Conservation (phyloP, 1,139 yeast genomes). For the Debaryomyces singareniensis region DNA sequence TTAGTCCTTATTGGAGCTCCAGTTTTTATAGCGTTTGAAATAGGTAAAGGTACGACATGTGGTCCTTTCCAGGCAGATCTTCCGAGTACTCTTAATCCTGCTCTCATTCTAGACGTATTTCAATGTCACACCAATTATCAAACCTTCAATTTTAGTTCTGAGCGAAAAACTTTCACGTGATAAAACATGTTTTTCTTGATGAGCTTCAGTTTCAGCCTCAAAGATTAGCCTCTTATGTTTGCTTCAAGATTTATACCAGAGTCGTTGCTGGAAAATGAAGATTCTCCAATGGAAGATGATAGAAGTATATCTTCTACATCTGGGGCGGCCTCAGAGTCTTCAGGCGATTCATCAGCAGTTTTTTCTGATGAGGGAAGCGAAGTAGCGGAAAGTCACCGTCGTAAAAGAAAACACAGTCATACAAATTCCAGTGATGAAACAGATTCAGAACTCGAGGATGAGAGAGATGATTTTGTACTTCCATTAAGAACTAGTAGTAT, state of each 20-base stretch:
- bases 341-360: no score
- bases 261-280: conserved; percentile 14
- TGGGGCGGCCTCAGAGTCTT: no score
- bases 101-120: conserved; percentile 54
- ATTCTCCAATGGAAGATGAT: conserved; percentile 5
- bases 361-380: conserved; percentile 1
- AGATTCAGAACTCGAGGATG: conserved; percentile 10
- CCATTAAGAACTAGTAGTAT: conserved; percentile 6
- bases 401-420: conserved; percentile 7
- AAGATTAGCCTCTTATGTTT: conserved; percentile 55
- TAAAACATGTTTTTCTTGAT: no score
- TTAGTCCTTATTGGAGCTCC: conserved; percentile 89
- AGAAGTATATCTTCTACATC: no score
- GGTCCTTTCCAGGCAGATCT: conserved; percentile 95
- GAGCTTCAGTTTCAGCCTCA: no score
- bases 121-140: no score
- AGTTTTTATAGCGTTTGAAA: conserved; percentile 73
- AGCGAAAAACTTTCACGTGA: no score
- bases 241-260: conserved; percentile 62
- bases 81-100: conserved; percentile 46
- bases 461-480: conserved; percentile 7
- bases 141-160: no score
- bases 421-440: conserved; percentile 8
- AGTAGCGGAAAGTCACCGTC: conserved; percentile 6
- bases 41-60: conserved; percentile 86